phyloP scores from a whole-genome alignment of 805 yeast species.

The Trichomonascus vanleenenianus region DNA sequence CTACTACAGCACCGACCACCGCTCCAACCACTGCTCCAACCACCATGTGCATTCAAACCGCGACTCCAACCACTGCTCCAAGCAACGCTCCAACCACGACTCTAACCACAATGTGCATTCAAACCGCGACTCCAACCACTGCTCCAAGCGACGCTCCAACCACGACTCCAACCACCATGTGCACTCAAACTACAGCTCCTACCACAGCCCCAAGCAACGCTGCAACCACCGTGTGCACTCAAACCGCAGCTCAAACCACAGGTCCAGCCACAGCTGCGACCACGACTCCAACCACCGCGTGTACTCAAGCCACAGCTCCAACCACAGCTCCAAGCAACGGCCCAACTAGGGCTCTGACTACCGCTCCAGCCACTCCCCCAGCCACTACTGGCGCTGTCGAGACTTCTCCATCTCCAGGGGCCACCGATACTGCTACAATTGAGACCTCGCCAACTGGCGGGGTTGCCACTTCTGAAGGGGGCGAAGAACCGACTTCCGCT shows the following conservation, averaged over 20 bases:
- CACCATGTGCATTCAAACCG: no score
- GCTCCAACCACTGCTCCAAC: constrained; percentile 6
- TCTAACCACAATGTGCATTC: no score
- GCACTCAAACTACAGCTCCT: not conserved
- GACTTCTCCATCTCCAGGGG: no score
- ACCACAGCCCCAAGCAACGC: constrained; percentile 5
- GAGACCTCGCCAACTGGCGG: constrained; percentile 2
- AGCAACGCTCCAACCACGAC: constrained; percentile 5
- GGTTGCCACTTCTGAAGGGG: constrained; percentile 1
- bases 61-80: not conserved
- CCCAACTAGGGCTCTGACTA: constrained; percentile 1
- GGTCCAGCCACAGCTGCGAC: constrained; percentile 3
- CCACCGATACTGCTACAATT: no score
- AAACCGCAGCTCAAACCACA: no score
- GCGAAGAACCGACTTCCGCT: no score
- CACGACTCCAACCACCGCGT: constrained; percentile 5
- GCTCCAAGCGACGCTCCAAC: constrained; percentile 2
- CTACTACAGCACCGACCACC: constrained; percentile 3
- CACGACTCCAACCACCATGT: constrained; percentile 5
- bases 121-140: no score
- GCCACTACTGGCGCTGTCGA: no score
- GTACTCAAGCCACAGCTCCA: constrained; percentile 2
- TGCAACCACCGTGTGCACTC: no score
- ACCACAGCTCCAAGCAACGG: constrained; percentile 5
- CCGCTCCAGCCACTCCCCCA: constrained; percentile 7